Evolutionary conservation across 495 filamentous ascomycete species (phyloP).

Genomic region (Podospora comata): DNA sequence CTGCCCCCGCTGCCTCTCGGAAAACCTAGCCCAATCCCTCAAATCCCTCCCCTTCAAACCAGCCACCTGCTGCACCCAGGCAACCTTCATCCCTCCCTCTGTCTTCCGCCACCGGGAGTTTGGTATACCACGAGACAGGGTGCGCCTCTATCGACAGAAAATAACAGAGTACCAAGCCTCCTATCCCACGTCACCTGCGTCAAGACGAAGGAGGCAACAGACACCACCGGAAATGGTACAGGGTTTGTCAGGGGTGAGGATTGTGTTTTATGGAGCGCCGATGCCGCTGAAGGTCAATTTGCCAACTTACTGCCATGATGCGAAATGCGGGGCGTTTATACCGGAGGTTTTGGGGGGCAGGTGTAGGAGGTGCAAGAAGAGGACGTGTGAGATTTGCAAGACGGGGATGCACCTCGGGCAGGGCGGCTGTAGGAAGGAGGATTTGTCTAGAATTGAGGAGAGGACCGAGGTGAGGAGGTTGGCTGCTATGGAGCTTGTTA

Average conservation of each 20-base stretch:
- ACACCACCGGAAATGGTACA: too few relatives aligned
- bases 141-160: conserved; percentile 17
- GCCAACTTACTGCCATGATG: conserved; percentile 24
- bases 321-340: conserved; percentile 23
- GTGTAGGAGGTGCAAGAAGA: conserved; percentile 6
- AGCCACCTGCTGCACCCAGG: conserved; percentile 21
- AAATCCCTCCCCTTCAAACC: conserved; percentile 19
- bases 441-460: not conserved
- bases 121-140: not conserved
- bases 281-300: too few relatives aligned
- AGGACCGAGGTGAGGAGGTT: not conserved
- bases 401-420: conserved; percentile 7
- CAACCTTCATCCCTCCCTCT: not conserved
- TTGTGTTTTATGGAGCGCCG: too few relatives aligned
- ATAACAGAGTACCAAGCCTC: conserved; percentile 18
- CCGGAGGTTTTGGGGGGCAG: conserved; percentile 11
- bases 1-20: conserved; percentile 14
- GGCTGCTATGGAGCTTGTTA: not conserved
- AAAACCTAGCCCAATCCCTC: conserved; percentile 6
- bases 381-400: conserved; percentile 17
- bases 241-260: too few relatives aligned
- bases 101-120: not conserved
- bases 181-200: not conserved
- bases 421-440: not conserved
- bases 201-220: too few relatives aligned